Evolutionary conservation across 352 stramenopile species (phyloP).

Genomic region (Blastocystis sp.): DNA sequence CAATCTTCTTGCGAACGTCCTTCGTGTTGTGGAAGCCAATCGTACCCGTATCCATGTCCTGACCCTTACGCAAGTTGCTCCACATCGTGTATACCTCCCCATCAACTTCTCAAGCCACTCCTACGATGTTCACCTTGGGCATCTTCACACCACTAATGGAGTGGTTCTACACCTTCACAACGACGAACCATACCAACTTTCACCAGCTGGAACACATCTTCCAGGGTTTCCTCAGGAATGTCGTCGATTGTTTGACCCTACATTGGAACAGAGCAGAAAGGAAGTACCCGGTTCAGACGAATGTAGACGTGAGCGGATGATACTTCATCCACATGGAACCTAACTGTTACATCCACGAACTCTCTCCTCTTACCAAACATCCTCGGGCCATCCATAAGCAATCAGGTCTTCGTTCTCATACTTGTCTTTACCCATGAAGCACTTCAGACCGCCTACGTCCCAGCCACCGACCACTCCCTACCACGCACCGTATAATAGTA

Average conservation of each 20-base stretch:
- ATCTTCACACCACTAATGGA: constrained; percentile 83
- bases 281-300: constrained; percentile 71
- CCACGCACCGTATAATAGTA: not conserved
- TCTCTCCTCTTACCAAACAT: constrained; percentile 72
- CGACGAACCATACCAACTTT: constrained; percentile 63
- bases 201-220: constrained; percentile 78
- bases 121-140: constrained; percentile 72
- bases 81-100: constrained; percentile 76
- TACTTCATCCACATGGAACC: constrained; percentile 93
- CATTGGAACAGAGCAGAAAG: not conserved
- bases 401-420: constrained; percentile 98
- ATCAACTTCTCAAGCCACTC: constrained; percentile 58
- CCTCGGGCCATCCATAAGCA: constrained; percentile 83
- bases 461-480: not conserved
- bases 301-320: constrained; percentile 95
- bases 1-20: constrained; percentile 61
- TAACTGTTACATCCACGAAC: constrained; percentile 40
- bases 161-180: constrained; percentile 60
- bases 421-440: constrained; percentile 96
- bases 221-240: constrained; percentile 69
- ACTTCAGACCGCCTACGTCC: constrained; percentile 71
- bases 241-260: constrained; percentile 68
- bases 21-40: constrained; percentile 63
- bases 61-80: constrained; percentile 79
- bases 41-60: constrained; percentile 77